Base-by-base conservation (phyloP, 2,329 filamentous ascomycete species). In the Monilinia vaccinii-corymbosi region DNA sequence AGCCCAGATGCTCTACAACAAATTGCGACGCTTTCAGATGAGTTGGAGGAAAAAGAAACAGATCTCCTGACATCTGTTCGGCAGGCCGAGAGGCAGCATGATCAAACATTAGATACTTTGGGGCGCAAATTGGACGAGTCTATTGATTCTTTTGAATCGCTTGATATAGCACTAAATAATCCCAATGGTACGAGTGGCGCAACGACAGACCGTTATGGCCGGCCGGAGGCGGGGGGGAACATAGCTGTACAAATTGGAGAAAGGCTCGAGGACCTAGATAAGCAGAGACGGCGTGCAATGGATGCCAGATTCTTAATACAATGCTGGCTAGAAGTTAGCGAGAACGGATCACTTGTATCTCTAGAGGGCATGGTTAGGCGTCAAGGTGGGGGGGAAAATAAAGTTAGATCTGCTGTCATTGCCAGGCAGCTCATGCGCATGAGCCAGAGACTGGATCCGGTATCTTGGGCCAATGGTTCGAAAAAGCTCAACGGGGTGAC, bases 291-390 rank as follows among this genome's bases (percentile, higher is more conserved):
- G 71, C 81, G 93, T 62, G 94, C 94, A 36, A 81, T 94, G 72
- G 94, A 99, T 76, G 92, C 94, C 62, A 93, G 89, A 71, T 97
- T 97, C 72, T 75, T 99, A 61, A 91, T 99, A 65, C 89, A 96
- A 72, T 99, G 94, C 76, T 99, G 94, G 93, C 85, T 91, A 45
- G 93, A 97, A 70, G 91, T 99, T 67, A 92, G 87, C 74, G 92
- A 96, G 70, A 87, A 87, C 10, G 94, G 94, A 4, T 86, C 94
- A 67, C 80, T 97, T 60, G 87, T 88, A 10, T 86, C 88, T n/a
- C 75, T 99, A 51, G 91, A 97, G 73, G 91, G 95, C 64, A 86
- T 97, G 62, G 70, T 70, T 47, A 83, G 93, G 70, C 83, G 89
- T 65, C 88, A 91, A 66, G 91, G 90, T 1, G 88, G 88, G 31